Evolutionary conservation across 768 basidiomycete genomes (phyloP), one percentile per base, ranked within the genome.

Genomic region (Tremella mesenterica): DNA sequence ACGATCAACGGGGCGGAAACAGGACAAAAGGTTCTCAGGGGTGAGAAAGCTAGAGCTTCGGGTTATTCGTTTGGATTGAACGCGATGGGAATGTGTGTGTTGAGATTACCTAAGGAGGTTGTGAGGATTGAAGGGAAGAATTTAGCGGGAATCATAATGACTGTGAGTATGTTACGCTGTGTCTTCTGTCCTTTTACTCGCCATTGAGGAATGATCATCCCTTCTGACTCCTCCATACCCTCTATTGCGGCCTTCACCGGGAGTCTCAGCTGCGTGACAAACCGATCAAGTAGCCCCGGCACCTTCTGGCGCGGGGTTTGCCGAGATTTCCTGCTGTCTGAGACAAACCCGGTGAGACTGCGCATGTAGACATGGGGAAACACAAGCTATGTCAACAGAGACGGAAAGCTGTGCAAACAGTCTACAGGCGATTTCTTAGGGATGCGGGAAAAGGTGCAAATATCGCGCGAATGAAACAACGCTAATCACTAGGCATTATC

Each of bases 11-110:
- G 23, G 38, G 38, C n/a, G n/a, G 38, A 41, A 5, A 5, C 38
- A 18, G 49, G 10, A 23, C 18, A 18, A 14, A 34, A 27, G 27
- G 38, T 50, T 21, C 13, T 12, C 25, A 23, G 8, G 3, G 39
- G 44, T 25, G 54, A 58, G 33, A 23, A 31, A 25, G 54, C 56
- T 5, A 31, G 56, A 7, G 53, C 59, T 20, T 59, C 57, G 8
- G 64, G 57, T 8, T 60, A 53, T 38, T 38, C 64, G 27, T 66
- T 66, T 43, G 67, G 65, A 1, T 45, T 69, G 41, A 64, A 57
- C 18, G 58, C 50, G 4, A 34, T 69, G 33, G 65, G 65, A 2
- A 56, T 66, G 58, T 66, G 64, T 50, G 50, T 66, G 13, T 28
- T 66, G 12, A 39, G 56, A 36, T 43, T 69, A 21, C 67, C 67